Percentiles rank a stretch among this genome's conserved stretches.
Conservation (phyloP, 495 filamentous ascomycete species). For the Penicillium antarcticum region DNA sequence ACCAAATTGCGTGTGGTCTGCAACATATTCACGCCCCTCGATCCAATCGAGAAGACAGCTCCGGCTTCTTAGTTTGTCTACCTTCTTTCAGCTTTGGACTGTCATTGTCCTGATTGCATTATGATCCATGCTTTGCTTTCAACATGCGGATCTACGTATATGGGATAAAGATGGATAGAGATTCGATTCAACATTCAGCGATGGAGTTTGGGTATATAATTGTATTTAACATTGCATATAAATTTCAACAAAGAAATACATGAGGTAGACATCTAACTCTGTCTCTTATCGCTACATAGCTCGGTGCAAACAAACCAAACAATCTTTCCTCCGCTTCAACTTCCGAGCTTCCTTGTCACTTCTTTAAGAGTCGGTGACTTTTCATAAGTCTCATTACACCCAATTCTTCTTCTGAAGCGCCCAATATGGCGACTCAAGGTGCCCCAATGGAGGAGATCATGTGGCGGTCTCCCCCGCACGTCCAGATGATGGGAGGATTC, state of each 20-base stretch:
- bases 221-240: neutral
- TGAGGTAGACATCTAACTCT: too few relatives aligned
- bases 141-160: constrained; percentile 26
- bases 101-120: neutral
- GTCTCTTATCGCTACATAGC: neutral
- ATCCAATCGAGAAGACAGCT: neutral
- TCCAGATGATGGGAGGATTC: constrained; percentile 56
- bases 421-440: constrained; percentile 47
- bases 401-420: neutral
- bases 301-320: constrained; percentile 40
- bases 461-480: constrained; percentile 62
- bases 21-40: constrained; percentile 40
- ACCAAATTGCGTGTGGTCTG: constrained; percentile 72
- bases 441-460: constrained; percentile 73
- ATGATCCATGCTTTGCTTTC: constrained; percentile 22
- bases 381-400: neutral
- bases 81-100: neutral
- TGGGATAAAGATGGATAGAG: constrained; percentile 1
- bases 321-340: constrained; percentile 17
- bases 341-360: neutral
- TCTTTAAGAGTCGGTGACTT: neutral
- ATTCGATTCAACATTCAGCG: constrained; percentile 37
- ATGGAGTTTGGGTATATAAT: constrained; percentile 16
- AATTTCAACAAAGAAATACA: neutral
- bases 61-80: neutral